Conservation (phyloP, 1,284 basidiomycete species). For the Apiotrichum laibachii region DNA sequence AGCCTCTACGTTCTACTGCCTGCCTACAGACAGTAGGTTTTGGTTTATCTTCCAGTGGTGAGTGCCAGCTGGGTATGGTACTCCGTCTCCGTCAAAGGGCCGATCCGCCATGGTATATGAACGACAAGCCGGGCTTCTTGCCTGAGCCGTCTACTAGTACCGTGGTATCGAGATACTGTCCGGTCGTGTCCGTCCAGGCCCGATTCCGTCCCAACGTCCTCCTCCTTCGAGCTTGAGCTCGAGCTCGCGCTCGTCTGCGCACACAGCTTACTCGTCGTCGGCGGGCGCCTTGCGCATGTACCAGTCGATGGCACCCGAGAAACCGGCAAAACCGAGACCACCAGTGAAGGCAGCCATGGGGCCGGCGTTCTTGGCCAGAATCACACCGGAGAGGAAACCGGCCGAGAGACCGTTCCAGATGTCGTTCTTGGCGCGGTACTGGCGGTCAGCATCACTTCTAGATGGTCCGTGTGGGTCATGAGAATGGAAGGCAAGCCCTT, state of each 20-base stretch:
- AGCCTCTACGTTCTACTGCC: slow-evolving; percentile 3
- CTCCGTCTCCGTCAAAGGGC: too few species aligned
- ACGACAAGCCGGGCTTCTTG: too few species aligned
- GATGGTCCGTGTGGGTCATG: background rate
- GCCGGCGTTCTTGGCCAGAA: slow-evolving; percentile 79
- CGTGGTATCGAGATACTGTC: too few species aligned
- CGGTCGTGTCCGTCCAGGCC: too few species aligned
- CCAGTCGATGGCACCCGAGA: slow-evolving; percentile 81
- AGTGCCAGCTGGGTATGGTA: too few species aligned
- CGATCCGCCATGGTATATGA: too few species aligned
- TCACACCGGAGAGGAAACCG: slow-evolving; percentile 61
- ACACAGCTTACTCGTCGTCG: slow-evolving; percentile 62
- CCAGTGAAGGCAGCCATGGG: slow-evolving; percentile 77
- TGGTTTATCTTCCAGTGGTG: too few species aligned
- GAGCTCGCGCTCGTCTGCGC: background rate
- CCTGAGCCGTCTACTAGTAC: too few species aligned
- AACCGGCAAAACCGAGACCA: slow-evolving; percentile 83
- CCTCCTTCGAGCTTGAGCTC: background rate
- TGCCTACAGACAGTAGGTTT: background rate
- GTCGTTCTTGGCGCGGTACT: slow-evolving; percentile 97
- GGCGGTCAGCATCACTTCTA: background rate
- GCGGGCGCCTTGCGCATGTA: slow-evolving; percentile 78
- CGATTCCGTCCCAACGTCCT: too few species aligned
- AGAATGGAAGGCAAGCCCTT: background rate
- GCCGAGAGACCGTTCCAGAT: slow-evolving; percentile 68